These are phyloP conservation scores for Vitis hybrid DNA, from an alignment of 177 flowering plant species.

Conservation along the genomic window DNA sequence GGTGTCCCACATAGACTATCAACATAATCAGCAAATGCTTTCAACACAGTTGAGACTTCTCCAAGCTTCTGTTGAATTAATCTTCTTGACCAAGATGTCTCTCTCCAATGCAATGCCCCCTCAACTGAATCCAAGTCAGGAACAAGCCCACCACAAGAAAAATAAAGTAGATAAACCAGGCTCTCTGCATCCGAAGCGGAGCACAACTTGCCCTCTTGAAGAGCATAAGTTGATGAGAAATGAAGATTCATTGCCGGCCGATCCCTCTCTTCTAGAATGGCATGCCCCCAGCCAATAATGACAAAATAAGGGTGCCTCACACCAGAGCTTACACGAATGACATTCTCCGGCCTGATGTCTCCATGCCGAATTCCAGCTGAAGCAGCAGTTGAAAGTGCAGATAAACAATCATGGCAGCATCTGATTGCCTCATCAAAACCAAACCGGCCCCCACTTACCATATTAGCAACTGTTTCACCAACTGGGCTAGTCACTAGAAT, in stretches of 20 bases:
- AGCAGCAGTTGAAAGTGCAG: slow-evolving; percentile 67
- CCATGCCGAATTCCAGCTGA: slow-evolving; percentile 77
- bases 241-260: slow-evolving; percentile 87
- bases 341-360: slow-evolving; percentile 78
- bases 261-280: slow-evolving; percentile 85
- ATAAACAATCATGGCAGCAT: slow-evolving; percentile 83
- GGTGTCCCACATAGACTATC: slow-evolving; percentile 96
- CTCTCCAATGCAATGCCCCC: slow-evolving; percentile 89
- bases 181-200: slow-evolving; percentile 94
- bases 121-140: slow-evolving; percentile 85
- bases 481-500: slow-evolving; percentile 75
- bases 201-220: slow-evolving; percentile 88
- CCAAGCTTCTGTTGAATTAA: slow-evolving; percentile 85
- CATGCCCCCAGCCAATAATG: slow-evolving; percentile 88
- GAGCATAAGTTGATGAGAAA: slow-evolving; percentile 81
- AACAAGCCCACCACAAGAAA: slow-evolving; percentile 53
- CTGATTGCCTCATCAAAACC: slow-evolving; percentile 63
- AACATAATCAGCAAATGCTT: slow-evolving; percentile 96
- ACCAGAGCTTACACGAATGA: slow-evolving; percentile 54
- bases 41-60: slow-evolving; percentile 76
- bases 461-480: slow-evolving; percentile 60
- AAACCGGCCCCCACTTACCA: slow-evolving; percentile 55
- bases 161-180: slow-evolving; percentile 76
- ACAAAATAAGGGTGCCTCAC: slow-evolving; percentile 56
- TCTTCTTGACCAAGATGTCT: slow-evolving; percentile 74